Evolutionary conservation across 371 early-diverging fungal genomes (phyloP).

Genomic region (Chytridiales sp.): DNA sequence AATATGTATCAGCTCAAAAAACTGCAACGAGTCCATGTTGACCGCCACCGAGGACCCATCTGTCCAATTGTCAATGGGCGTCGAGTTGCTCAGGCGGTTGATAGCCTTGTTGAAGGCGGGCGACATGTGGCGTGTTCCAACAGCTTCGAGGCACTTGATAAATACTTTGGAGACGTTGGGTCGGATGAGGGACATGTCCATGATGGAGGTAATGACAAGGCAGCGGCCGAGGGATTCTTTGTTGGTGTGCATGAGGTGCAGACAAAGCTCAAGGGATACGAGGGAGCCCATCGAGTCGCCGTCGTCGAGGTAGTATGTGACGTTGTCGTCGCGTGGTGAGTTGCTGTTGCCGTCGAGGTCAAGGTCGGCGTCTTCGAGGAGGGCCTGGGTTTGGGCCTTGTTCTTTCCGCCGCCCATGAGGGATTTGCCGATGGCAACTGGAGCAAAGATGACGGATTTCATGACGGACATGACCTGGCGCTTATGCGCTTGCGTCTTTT

Average conservation of each 20-base stretch:
- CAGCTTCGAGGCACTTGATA: conserved; percentile 55
- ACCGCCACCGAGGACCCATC: conserved; percentile 30
- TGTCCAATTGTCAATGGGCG: conserved; percentile 42
- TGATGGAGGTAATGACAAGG: conserved; percentile 55
- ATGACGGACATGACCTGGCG: conserved; percentile 49
- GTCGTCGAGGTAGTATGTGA: conserved; percentile 49
- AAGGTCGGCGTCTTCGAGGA: conserved; percentile 31
- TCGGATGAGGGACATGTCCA: conserved; percentile 47
- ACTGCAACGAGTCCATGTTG: conserved; percentile 62
- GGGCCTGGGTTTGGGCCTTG: conserved; percentile 25
- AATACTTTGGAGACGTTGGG: conserved; percentile 65
- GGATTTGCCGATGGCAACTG: conserved; percentile 43
- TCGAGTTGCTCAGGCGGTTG: conserved; percentile 54
- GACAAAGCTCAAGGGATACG: conserved; percentile 72
- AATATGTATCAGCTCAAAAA: conserved; percentile 86
- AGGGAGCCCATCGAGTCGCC: conserved; percentile 66
- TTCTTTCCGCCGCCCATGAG: conserved; percentile 18
- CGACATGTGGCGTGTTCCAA: conserved; percentile 67
- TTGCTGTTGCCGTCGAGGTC: background rate
- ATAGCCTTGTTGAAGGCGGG: conserved; percentile 70
- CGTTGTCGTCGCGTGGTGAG: conserved; percentile 30
- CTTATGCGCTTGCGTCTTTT: conserved; percentile 47
- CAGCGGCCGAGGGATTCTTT: conserved; percentile 73
- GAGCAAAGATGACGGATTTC: conserved; percentile 51
- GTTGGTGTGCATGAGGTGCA: conserved; percentile 77